Evolutionary conservation across 345 rosid species (phyloP), one percentile per base, ranked within the genome.

Genomic region (Eucalyptus curtisii): DNA sequence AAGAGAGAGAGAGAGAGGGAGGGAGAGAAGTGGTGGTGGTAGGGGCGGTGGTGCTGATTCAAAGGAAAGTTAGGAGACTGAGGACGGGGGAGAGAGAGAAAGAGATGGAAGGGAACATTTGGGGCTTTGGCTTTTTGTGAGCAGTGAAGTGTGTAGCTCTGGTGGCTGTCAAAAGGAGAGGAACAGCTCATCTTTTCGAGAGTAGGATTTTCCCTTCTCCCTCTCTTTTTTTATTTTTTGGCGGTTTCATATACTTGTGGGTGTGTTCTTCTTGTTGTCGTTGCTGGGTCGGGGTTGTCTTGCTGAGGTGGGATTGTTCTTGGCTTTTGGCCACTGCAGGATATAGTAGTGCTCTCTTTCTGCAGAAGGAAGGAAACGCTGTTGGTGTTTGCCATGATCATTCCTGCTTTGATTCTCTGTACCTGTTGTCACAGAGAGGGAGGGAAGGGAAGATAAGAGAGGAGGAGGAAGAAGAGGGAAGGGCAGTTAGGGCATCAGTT

Each of bases 31-130:
- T 47, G 82, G 45, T 37, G 48, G 90, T 71, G 88, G 86, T 89
- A 79, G 90, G 90, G 71, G 86, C 90, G 90, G 88, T 89, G 86
- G 86, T 89, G 88, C 90, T 89, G 90, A 89, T 89, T 88, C 90
- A 85, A 88, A 88, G 89, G 89, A 40, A 76, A 76, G 84, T 76
- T 40, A 6, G 22, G 82, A 76, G 47, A 20, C 30, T 40, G 13
- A 40, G 82, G 47, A 76, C 30, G 82, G 42, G 82, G 6, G 88
- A 22, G 24, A 49, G 88, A 87, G 88, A 64, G 52, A 49, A 47
- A 40, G 87, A 86, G 90, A 85, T 7, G 79, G 30, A n/a, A 86
- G 87, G 89, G 87, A 87, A 85, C 90, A 89, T 87, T 89, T 88
- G 87, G 84, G 85, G 89, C 90, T 86, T 89, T 89, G 90, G 90